Evolutionary conservation across 768 basidiomycete genomes (phyloP), one percentile per base, ranked within the genome.

Genomic region (Leccinum truebloodii): DNA sequence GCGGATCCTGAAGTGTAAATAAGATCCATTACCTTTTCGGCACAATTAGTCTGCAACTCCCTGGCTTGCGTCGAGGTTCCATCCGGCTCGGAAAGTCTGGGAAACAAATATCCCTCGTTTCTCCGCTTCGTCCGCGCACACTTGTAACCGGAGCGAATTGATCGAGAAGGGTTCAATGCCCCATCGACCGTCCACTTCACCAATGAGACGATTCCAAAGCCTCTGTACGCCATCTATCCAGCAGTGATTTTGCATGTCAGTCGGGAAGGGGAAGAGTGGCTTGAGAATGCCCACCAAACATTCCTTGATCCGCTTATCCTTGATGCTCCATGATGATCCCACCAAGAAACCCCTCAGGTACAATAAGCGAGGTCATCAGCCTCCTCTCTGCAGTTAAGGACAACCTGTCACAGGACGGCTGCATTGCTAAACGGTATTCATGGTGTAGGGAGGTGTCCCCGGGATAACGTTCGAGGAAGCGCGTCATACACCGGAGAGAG

Each of bases 11-110:
- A n/a, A 65, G 7, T 44, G 54, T 22, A 10, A 35, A 57, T 48
- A 0, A 30, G 30, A 50, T 28, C 6, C 30, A 77, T 57, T 67
- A 92, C 92, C 78, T 86, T 83, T 54, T 80, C 80, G 5, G 85
- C 81, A 69, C 88, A 89, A 71, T 93, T 90, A 3, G 92, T 90
- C 60, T 91, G 90, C 22, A 95, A 75, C 71, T 94, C 87, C 7
- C 28, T 30, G 28, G 28, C 70, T 77, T 0, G 79, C 62, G 60
- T 86, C 85, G 67, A 98, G 92, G 64, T 85, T 82, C 78, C 80
- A 84, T 6, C 92, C 93, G 48, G 87, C 81, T 56, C 86, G 78
- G 71, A 93, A 92, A 1, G 90, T 90, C 26, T 71, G 76, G 0
- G 86, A 81, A 26, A 80, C 71, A 63, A 93, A 94, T 3, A 87